These are phyloP conservation scores for Parachaetomium inaequale DNA, from an alignment of 495 filamentous ascomycete genomes.

Conservation along the genomic window DNA sequence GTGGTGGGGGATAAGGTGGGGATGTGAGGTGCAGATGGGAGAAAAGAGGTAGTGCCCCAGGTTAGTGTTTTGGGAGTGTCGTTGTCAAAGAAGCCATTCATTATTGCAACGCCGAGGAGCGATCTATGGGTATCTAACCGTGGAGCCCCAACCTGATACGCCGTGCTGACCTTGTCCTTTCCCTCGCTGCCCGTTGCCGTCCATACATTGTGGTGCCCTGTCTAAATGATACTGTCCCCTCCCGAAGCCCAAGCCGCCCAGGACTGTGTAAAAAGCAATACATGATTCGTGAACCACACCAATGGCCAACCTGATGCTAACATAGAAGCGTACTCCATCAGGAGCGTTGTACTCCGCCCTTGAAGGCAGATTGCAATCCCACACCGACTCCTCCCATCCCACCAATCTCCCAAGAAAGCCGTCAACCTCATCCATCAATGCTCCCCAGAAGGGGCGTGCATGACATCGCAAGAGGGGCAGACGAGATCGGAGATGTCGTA, in stretches of 20 bases:
- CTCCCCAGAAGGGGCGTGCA: constrained; percentile 25
- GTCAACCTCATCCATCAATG: not conserved
- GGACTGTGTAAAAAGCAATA: constrained; percentile 1
- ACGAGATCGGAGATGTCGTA: constrained; percentile 31
- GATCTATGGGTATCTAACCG: constrained; percentile 8
- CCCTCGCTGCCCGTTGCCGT: not conserved
- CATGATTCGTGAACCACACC: not conserved
- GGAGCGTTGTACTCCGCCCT: not conserved
- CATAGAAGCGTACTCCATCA: not conserved
- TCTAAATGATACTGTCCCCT: not conserved
- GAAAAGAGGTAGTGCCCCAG: not conserved
- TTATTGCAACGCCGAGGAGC: no score
- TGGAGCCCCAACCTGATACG: not conserved
- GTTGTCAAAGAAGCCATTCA: not conserved
- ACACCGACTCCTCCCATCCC: not conserved
- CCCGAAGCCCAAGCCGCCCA: not conserved
- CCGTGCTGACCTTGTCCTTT: not conserved
- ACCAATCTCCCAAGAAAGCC: not conserved
- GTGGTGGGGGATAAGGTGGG: not conserved
- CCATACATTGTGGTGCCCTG: not conserved
- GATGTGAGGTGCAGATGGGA: not conserved
- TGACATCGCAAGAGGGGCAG: constrained; percentile 37
- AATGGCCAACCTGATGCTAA: not conserved
- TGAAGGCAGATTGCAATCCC: not conserved
- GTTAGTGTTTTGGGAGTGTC: not conserved